Evolutionary conservation across 306 rosid species (phyloP).

Genomic region (Lablab purpureus): DNA sequence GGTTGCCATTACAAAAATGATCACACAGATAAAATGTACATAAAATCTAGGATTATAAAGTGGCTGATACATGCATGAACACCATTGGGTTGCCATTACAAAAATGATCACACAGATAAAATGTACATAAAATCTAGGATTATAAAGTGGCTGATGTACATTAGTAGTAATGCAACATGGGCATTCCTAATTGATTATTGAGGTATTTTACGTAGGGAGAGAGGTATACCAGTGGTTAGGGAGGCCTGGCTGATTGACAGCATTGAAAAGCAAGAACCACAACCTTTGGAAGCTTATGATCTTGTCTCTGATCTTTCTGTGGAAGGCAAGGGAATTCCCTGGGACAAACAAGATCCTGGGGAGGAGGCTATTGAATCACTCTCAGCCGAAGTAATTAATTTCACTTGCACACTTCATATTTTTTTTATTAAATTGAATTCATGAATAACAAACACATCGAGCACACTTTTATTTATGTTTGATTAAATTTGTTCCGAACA

Average conservation of each 20-base stretch:
- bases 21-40: not conserved
- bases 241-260: conserved; percentile 78
- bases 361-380: conserved; percentile 82
- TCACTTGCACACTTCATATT: not conserved
- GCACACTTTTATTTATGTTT: not conserved
- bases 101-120: not conserved
- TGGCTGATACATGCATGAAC: not conserved
- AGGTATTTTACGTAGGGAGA: conserved; percentile 59
- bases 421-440: not conserved
- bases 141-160: not conserved
- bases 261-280: conserved; percentile 82
- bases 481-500: conserved; percentile 44
- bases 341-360: conserved; percentile 84
- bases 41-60: not conserved
- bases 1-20: not conserved
- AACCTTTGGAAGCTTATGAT: conserved; percentile 83
- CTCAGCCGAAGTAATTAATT: conserved; percentile 65
- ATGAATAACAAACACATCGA: conserved; percentile 24
- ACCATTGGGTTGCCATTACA: not conserved
- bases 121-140: not conserved
- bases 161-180: not conserved
- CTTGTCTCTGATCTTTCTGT: conserved; percentile 75
- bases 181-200: not conserved
- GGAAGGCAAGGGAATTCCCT: conserved; percentile 75
- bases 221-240: conserved; percentile 70